Evolutionary conservation across 108 stramenopile genomes (phyloP).

Genomic region (Conticribra guillardii): DNA sequence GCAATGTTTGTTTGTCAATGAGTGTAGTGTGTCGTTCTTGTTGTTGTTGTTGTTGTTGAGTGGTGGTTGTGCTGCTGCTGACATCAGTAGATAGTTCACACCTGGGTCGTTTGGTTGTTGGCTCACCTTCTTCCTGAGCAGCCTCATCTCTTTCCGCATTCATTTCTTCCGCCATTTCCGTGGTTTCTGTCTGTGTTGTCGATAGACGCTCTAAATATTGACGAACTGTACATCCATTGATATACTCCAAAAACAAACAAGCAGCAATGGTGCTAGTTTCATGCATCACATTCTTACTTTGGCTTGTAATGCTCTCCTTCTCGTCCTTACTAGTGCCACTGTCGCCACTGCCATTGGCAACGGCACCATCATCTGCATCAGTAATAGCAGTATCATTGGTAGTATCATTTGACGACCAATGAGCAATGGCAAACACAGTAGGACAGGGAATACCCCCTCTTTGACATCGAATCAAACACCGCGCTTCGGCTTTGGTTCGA

Average conservation of each 20-base stretch:
- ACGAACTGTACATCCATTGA: conserved; percentile 73
- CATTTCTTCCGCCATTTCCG: not conserved
- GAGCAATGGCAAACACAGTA: conserved; percentile 58
- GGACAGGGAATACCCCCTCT: conserved; percentile 71
- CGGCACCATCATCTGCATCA: conserved; percentile 20
- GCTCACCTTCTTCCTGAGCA: conserved; percentile 1
- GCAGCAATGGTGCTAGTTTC: conserved; percentile 22
- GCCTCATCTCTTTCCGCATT: conserved; percentile 3
- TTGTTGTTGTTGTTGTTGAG: conserved; percentile 2
- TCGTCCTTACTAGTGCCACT: conserved; percentile 30
- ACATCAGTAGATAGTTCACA: no score
- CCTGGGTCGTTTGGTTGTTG: no score
- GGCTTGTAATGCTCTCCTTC: not conserved
- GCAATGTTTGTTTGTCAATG: conserved; percentile 34
- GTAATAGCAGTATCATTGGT: no score
- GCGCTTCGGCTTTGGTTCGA: conserved; percentile 81
- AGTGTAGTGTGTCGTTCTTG: conserved; percentile 40
- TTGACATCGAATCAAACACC: conserved; percentile 62
- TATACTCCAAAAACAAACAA: conserved; percentile 71
- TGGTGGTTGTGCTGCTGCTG: no score
- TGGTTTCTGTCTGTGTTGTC: conserved; percentile 4
- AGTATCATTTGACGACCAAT: no score
- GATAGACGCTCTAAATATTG: conserved; percentile 48
- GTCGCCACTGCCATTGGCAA: conserved; percentile 31
- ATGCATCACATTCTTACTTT: not conserved